Percentiles rank a stretch among this genome's conserved stretches.
These are phyloP conservation scores for Tolypocladium nubicola DNA, from an alignment of 2,329 filamentous ascomycete species.

Conservation along the genomic window DNA sequence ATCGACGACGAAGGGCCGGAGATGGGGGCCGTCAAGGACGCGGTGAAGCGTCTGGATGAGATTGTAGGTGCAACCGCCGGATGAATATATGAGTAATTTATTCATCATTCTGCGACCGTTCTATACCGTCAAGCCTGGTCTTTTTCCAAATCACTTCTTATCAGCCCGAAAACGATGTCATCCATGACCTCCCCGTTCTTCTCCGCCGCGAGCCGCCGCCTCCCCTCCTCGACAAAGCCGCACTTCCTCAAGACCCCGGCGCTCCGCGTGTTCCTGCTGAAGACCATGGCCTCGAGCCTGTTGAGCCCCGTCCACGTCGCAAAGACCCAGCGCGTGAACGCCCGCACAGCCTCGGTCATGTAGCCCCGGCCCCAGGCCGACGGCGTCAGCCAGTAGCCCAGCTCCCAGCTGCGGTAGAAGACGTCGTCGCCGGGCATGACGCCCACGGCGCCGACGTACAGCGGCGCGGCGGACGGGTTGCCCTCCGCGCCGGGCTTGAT, in stretches of 20 bases:
- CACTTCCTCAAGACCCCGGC: slow-evolving; percentile 27
- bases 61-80: slow-evolving; percentile 4
- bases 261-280: slow-evolving; percentile 29
- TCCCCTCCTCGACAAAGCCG: slow-evolving; percentile 26
- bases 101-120: neutral
- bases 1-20: slow-evolving; percentile 17
- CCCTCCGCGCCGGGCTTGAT: slow-evolving; percentile 14
- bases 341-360: slow-evolving; percentile 26
- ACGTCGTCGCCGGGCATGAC: slow-evolving; percentile 24
- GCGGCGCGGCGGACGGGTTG: slow-evolving; percentile 13
- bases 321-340: slow-evolving; percentile 33
- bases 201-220: slow-evolving; percentile 25
- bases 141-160: slow-evolving; percentile 20
- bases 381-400: slow-evolving; percentile 38
- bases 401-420: slow-evolving; percentile 31
- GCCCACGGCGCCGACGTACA: slow-evolving; percentile 30
- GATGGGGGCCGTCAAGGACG: slow-evolving; percentile 15
- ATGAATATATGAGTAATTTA: neutral
- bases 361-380: slow-evolving; percentile 35
- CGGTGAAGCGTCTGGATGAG: slow-evolving; percentile 12
- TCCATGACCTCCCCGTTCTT: slow-evolving; percentile 32
- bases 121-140: neutral
- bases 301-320: slow-evolving; percentile 25
- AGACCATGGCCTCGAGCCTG: slow-evolving; percentile 13
- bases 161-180: slow-evolving; percentile 25